Percentiles rank a stretch among this genome's conserved stretches.
Evolutionary conservation across 192 early-diverging fungal species (phyloP).

Genomic region (Gaertneriomyces sp.): DNA sequence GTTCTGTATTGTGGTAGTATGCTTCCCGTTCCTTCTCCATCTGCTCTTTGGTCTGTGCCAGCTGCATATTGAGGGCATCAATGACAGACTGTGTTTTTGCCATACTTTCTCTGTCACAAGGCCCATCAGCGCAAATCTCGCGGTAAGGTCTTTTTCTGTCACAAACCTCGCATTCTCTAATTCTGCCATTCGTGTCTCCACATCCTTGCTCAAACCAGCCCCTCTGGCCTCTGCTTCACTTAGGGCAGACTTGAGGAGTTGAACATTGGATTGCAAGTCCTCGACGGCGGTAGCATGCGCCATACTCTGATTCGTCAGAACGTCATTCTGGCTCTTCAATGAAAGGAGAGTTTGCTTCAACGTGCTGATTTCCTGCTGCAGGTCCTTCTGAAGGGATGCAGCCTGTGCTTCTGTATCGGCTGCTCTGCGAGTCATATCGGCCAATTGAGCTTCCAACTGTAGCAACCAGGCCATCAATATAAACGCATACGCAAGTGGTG

Average conservation of each 20-base stretch:
- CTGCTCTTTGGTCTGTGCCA: slow-evolving; percentile 28
- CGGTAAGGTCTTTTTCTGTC: neutral
- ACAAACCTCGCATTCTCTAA: neutral
- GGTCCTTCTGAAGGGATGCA: slow-evolving; percentile 2
- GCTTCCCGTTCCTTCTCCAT: slow-evolving; percentile 28
- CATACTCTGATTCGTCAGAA: neutral
- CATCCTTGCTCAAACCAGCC: slow-evolving; percentile 8
- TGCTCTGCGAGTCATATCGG: slow-evolving; percentile 16
- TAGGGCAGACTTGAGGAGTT: neutral
- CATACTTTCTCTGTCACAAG: slow-evolving; percentile 20
- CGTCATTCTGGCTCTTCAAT: slow-evolving; percentile 7
- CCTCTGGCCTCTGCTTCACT: neutral
- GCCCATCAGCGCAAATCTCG: neutral
- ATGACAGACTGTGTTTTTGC: slow-evolving; percentile 2
- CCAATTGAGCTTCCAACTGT: slow-evolving; percentile 32
- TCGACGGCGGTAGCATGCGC: slow-evolving; percentile 5
- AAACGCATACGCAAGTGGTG: neutral
- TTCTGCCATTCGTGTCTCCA: neutral
- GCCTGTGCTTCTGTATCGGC: slow-evolving; percentile 14
- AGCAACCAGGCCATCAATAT: neutral
- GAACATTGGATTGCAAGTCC: neutral
- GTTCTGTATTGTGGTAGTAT: slow-evolving; percentile 27
- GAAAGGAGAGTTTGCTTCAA: slow-evolving; percentile 9
- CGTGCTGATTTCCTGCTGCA: slow-evolving; percentile 7
- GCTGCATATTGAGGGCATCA: slow-evolving; percentile 10